Evolutionary conservation across 805 yeast species (phyloP).

Genomic region (Nakazawaea populi): DNA sequence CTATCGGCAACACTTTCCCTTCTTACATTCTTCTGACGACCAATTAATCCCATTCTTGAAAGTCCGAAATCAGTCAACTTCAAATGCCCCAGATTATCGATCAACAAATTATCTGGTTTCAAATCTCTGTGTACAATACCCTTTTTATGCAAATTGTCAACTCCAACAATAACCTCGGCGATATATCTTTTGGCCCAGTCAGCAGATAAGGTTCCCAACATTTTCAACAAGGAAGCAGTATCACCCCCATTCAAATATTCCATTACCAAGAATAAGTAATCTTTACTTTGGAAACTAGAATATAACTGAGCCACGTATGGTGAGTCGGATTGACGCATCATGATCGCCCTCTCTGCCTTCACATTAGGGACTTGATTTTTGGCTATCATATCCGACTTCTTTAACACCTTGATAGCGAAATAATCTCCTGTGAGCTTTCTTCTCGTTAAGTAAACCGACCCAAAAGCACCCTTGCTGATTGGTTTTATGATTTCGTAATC

Average conservation of each 20-base stretch:
- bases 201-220: slow-evolving; percentile 77
- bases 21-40: slow-evolving; percentile 58
- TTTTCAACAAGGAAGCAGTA: slow-evolving; percentile 77
- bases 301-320: slow-evolving; percentile 89
- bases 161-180: slow-evolving; percentile 88
- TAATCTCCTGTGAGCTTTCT: slow-evolving; percentile 87
- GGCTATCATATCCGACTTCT: slow-evolving; percentile 93
- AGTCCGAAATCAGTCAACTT: slow-evolving; percentile 95
- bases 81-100: slow-evolving; percentile 82
- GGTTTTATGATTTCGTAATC: slow-evolving; percentile 92
- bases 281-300: slow-evolving; percentile 83
- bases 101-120: slow-evolving; percentile 89
- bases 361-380: slow-evolving; percentile 95
- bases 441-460: slow-evolving; percentile 84
- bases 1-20: slow-evolving; percentile 34
- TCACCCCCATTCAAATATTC: slow-evolving; percentile 97
- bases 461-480: slow-evolving; percentile 95
- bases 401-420: slow-evolving; percentile 88
- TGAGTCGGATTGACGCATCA: slow-evolving; percentile 93
- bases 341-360: slow-evolving; percentile 91
- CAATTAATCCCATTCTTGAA: slow-evolving; percentile 81
- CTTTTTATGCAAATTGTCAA: slow-evolving; percentile 78
- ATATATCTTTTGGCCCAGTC: slow-evolving; percentile 82
- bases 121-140: slow-evolving; percentile 94
- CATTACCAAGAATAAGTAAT: slow-evolving; percentile 88